A percentile compares a stretch with the other conserved stretches of the same genome.
phyloP scores from a whole-genome alignment of 2,329 filamentous ascomycete genomes.

The Trichoderma sp. region DNA sequence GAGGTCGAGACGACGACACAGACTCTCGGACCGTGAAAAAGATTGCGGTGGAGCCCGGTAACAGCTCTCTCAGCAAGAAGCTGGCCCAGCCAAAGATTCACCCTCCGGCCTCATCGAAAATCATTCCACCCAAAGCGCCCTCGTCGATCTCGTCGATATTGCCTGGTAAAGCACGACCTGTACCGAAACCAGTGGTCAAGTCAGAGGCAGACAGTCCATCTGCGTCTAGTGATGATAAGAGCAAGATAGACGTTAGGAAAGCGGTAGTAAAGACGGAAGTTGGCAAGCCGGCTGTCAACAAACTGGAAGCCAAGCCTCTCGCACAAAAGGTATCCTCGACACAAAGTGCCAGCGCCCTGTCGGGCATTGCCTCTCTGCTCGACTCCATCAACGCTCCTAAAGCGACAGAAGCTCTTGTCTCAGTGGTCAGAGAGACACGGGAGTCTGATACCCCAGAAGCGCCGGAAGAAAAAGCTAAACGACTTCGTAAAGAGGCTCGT shows the following conservation, averaged over 20 bases:
- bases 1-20: constrained; percentile 40
- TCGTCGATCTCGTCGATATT: constrained; percentile 40
- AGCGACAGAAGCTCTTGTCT: constrained; percentile 35
- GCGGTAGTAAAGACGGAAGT: constrained; percentile 22
- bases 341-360: constrained; percentile 37
- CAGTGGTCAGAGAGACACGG: constrained; percentile 51
- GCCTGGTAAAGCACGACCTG: constrained; percentile 47
- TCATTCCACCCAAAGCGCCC: constrained; percentile 31
- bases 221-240: constrained; percentile 32
- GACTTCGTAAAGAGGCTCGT: constrained; percentile 69
- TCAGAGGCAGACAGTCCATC: constrained; percentile 31
- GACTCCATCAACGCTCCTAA: constrained; percentile 48
- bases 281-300: constrained; percentile 23
- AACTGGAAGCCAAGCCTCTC: constrained; percentile 31
- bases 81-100: constrained; percentile 37
- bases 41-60: constrained; percentile 40
- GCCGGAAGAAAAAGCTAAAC: constrained; percentile 62
- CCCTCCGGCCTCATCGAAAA: constrained; percentile 31
- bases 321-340: constrained; percentile 30
- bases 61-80: constrained; percentile 40
- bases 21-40: constrained; percentile 43
- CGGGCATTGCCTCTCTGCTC: constrained; percentile 54
- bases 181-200: constrained; percentile 43
- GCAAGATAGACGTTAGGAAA: constrained; percentile 32
- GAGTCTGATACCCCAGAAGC: constrained; percentile 59